These are phyloP conservation scores for Aspergillus tubingensis DNA, from an alignment of 2,329 filamentous ascomycete genomes.

Conservation along the genomic window DNA sequence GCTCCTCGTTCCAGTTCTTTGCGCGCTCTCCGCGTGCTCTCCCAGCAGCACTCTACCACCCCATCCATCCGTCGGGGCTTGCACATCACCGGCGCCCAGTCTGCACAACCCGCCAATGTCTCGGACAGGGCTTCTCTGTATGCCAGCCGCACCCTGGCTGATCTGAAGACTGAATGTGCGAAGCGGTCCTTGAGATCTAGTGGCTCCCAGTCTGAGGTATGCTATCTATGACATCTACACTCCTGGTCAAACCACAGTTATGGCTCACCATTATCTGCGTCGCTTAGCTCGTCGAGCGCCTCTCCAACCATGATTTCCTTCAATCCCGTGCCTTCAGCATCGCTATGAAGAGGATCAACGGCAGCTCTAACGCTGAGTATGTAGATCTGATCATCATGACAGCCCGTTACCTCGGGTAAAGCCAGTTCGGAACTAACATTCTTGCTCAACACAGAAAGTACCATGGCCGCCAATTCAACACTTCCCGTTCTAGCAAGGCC, in stretches of 20 bases:
- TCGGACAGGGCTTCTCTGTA: constrained; percentile 55
- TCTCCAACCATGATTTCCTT: constrained; percentile 55
- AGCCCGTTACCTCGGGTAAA: background rate
- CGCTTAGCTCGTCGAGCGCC: constrained; percentile 52
- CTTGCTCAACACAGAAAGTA: constrained; percentile 53
- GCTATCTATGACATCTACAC: constrained; percentile 8
- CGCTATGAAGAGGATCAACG: constrained; percentile 52
- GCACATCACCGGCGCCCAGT: constrained; percentile 62
- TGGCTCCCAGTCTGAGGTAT: constrained; percentile 55
- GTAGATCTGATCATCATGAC: constrained; percentile 14
- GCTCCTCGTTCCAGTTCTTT: constrained; percentile 49
- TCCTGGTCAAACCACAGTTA: background rate
- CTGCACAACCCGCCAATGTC: constrained; percentile 53
- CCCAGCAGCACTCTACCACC: constrained; percentile 37
- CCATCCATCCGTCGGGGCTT: constrained; percentile 51
- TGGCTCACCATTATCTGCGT: background rate
- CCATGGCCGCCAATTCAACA: constrained; percentile 62
- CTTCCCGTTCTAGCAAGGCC: constrained; percentile 58
- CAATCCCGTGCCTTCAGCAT: constrained; percentile 58
- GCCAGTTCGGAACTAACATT: constrained; percentile 18
- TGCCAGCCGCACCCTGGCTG: constrained; percentile 53
- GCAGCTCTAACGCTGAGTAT: constrained; percentile 43
- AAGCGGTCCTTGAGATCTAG: constrained; percentile 49
- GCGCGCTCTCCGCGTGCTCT: constrained; percentile 47
- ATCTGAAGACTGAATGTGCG: constrained; percentile 55